Base-by-base conservation (phyloP, 2,329 filamentous ascomycete species). In the Aspergillus arachidicola region DNA sequence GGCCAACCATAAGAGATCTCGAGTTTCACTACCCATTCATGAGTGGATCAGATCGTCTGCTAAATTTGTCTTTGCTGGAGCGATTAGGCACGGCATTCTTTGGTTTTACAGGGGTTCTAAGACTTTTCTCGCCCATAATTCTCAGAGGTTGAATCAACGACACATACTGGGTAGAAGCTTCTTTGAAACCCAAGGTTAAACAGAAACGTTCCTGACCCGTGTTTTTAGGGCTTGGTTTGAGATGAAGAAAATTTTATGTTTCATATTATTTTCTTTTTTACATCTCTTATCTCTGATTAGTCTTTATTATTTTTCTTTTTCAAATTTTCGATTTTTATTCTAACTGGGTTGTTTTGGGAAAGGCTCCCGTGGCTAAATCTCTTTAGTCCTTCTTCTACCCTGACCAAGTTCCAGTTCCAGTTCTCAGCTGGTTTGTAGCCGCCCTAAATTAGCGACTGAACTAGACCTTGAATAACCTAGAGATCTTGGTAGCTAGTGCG, bases 11-110 rank as follows among this genome's bases (percentile, higher is more conserved):
- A 50, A 32, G 48, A 23, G 51, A 48, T 62, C 54, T 64, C 59
- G 60, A 68, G 63, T 67, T 63, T 69, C 66, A 68, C 63, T 56
- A 60, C 64, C 62, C 60, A 64, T 60, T 58, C 53, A 38, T 41
- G 57, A 36, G 66, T 66, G 64, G 64, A 66, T 61, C 62, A 58
- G 66, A 68, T 68, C 64, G 54, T 32, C 62, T 64, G 57, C 66
- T 68, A 66, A 66, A 62, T 65, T 66, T 65, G 63, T 63, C 50
- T 54, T 36, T 26, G n/a, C 30, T 57, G 32, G 36, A n/a, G 12
- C 32, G 41, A 43, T 59, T 51, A 45, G 46, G 55, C 50, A 54
- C 30, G 51, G 32, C 51, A 38, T 55, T 55, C 51, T 26, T 55
- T 23, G 16, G 12, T 54, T 54, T 34, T 54, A 14, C 4, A 34